phyloP scores from a whole-genome alignment of 768 basidiomycete genomes.

The Trametes elegans region DNA sequence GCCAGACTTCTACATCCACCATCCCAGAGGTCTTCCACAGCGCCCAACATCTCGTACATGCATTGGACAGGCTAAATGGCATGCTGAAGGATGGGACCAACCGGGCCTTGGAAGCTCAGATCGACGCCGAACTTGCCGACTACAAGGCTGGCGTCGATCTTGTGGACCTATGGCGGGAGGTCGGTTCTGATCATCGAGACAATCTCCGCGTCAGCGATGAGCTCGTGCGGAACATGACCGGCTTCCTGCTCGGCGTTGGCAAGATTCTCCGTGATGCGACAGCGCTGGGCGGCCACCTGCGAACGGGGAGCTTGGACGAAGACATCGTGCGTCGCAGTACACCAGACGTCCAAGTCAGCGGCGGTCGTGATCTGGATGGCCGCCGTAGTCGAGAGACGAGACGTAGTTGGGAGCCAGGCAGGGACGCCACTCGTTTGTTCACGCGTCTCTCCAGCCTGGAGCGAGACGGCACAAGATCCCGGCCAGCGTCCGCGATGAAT shows the following conservation, averaged over 20 bases:
- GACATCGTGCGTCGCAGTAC: constrained; percentile 38
- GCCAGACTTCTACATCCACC: constrained; percentile 37
- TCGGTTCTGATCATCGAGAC: constrained; percentile 74
- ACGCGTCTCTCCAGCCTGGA: constrained; percentile 29
- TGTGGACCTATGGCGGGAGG: constrained; percentile 62
- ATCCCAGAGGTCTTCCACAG: constrained; percentile 55
- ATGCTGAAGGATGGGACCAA: constrained; percentile 55
- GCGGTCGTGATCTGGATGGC: constrained; percentile 53
- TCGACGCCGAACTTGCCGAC: constrained; percentile 69
- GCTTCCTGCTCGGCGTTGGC: constrained; percentile 73
- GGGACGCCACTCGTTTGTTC: constrained; percentile 24
- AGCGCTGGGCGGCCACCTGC: constrained; percentile 34
- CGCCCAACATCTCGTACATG: constrained; percentile 61
- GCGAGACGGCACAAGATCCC: constrained; percentile 16
- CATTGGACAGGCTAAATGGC: constrained; percentile 65
- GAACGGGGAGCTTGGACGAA: constrained; percentile 56
- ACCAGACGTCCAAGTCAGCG: constrained; percentile 35
- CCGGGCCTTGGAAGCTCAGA: constrained; percentile 67
- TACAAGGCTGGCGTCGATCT: constrained; percentile 35
- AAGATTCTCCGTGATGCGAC: constrained; percentile 60
- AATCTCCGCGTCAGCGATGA: constrained; percentile 73
- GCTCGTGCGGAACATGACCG: constrained; percentile 72
- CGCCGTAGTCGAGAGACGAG: constrained; percentile 51
- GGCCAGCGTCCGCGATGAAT: constrained; percentile 16
- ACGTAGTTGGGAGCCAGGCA: constrained; percentile 43